Base-by-base conservation (phyloP, 2,329 filamentous ascomycete genomes). In the Aspergillus carbonarius region DNA sequence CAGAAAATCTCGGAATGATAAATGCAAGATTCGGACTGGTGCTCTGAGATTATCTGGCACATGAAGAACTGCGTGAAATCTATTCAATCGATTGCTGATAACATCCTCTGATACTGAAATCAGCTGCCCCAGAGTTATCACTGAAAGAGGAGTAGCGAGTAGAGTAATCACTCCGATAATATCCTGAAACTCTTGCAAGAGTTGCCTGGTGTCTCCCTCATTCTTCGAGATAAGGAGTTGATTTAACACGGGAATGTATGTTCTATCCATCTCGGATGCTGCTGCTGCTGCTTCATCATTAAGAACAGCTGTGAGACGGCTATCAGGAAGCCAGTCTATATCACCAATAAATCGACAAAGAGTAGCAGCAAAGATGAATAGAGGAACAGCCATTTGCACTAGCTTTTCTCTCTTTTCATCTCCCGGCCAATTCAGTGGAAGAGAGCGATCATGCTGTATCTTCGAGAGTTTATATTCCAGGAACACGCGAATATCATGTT, bases 401-500 rank as follows among this genome's bases (percentile, higher is more conserved):
- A 68, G 35, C 0, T 23, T 23, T 46, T 48, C 10, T 1, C 58
- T 34, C 2, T 23, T 57, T 3, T 6, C 15, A 3, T 27, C n/a
- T 8, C 61, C 60, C 6, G 65, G 66, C 66, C 63, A 68, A 18
- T 63, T 50, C 9, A 25, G 5, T 23, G 60, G 18, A 4, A 66
- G 50, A 42, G 48, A 54, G 5, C 54, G 54, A 1, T 65, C 40
- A 8, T 40, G 8, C 27, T 55, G 58, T 8, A 71, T 66, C 17
- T 58, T 32, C 8, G 57, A 23, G 39, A 73, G 44, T 20, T 61
- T 52, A 30, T 68, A 2, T 8, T 63, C 20, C 0, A 73, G 52
- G 54, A 65, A 72, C 9, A 70, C 18, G 5, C 7, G 34, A 32
- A 73, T 69, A 40, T 73, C 69, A n/a, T 64, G 63, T 27, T 66